phyloP scores from a whole-genome alignment of 192 early-diverging fungal genomes.

The Neocallimastix lanati region DNA sequence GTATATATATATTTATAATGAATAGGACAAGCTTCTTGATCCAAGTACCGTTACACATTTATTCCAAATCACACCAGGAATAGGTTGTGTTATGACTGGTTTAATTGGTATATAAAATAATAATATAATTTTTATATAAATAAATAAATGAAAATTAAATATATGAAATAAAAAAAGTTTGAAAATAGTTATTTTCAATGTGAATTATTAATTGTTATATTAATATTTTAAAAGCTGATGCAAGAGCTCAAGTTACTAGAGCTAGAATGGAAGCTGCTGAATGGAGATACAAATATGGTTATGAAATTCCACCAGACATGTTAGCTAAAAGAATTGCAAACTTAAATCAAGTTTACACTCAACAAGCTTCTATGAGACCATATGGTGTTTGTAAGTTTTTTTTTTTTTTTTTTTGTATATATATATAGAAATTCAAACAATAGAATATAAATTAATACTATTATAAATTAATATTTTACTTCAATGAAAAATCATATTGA shows the following conservation, averaged over 20 bases:
- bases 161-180: no score
- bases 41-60: conserved; percentile 80
- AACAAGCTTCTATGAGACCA: conserved; percentile 96
- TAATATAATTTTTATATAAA: no score
- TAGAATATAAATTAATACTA: no score
- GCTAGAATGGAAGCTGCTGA: conserved; percentile 92
- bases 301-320: conserved; percentile 90
- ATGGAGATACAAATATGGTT: conserved; percentile 96
- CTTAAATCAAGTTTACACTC: conserved; percentile 98
- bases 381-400: conserved; percentile 87
- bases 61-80: conserved; percentile 74
- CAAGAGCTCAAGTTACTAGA: conserved; percentile 76
- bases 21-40: conserved; percentile 88
- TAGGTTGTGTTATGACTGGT: conserved; percentile 99
- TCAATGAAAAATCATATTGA: no score
- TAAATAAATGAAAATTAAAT: no score
- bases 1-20: no score
- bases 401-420: no score
- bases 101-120: conserved; percentile 48
- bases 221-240: conserved; percentile 70
- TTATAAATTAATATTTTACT: no score
- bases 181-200: no score
- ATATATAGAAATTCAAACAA: no score
- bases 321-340: conserved; percentile 95
- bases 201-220: no score